Evolutionary conservation across 768 basidiomycete species (phyloP).

Genomic region (Phaeotremella skinneri): DNA sequence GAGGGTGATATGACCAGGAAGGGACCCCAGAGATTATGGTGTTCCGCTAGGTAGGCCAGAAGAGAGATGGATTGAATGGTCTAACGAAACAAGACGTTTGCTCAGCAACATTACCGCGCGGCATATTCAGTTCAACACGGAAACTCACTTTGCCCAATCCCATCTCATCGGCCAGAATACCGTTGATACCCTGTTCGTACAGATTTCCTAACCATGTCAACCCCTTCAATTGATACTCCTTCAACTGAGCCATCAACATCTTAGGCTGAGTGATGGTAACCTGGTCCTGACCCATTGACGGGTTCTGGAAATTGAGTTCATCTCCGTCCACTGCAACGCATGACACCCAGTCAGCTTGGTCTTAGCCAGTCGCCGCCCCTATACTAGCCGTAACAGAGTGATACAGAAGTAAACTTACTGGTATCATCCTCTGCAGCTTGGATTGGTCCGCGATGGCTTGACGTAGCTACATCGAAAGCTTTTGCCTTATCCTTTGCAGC

Average conservation of each 20-base stretch:
- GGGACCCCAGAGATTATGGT: conserved; percentile 98
- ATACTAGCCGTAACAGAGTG: no score
- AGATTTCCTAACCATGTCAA: conserved; percentile 96
- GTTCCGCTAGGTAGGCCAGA: conserved; percentile 91
- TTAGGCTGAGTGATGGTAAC: conserved; percentile 85
- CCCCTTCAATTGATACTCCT: conserved; percentile 97
- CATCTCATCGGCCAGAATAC: conserved; percentile 99
- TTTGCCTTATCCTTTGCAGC: conserved; percentile 74
- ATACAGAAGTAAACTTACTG: conserved; percentile 37
- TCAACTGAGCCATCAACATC: conserved; percentile 94
- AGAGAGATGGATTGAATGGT: conserved; percentile 98
- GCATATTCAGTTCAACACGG: no score
- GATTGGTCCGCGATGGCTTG: conserved; percentile 59
- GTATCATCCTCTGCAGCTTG: conserved; percentile 73
- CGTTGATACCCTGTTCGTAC: conserved; percentile 99
- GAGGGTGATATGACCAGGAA: conserved; percentile 97
- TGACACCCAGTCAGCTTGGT: conserved; percentile 55
- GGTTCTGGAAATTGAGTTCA: conserved; percentile 99
- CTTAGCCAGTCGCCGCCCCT: conserved; percentile 53
- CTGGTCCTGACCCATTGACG: conserved; percentile 79
- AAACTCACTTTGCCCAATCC: conserved; percentile 58
- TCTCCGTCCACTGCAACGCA: conserved; percentile 56
- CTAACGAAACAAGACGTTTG: conserved; percentile 21
- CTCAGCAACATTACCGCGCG: conserved; percentile 1
- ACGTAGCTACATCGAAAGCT: conserved; percentile 81